phyloP scores from a whole-genome alignment of 116 monocot genomes.

The Iris pallida region DNA sequence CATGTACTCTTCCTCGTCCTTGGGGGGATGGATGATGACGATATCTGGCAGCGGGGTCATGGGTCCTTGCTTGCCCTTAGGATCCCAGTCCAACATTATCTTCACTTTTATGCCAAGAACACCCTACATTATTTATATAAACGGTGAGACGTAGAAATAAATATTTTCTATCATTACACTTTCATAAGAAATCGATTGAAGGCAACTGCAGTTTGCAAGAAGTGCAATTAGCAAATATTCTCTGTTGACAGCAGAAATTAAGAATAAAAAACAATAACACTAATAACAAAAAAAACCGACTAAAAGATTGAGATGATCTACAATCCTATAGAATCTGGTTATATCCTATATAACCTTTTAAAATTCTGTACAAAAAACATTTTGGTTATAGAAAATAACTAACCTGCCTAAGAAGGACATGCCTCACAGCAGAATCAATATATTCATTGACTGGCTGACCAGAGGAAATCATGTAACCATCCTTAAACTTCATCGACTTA shows the following conservation, averaged over 20 bases:
- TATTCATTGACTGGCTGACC: conserved; percentile 78
- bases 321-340: too few species aligned
- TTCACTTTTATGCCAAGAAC: conserved; percentile 80
- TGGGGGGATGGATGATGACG: conserved; percentile 63
- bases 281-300: too few species aligned
- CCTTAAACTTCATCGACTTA: conserved; percentile 85
- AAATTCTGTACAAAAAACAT: not conserved
- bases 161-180: too few species aligned
- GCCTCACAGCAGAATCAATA: conserved; percentile 73
- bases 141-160: not conserved
- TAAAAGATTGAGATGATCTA: too few species aligned
- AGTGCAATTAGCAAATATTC: too few species aligned
- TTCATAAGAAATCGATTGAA: too few species aligned
- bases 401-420: conserved; percentile 80
- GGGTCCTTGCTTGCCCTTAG: conserved; percentile 68
- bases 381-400: not conserved
- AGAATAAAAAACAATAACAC: too few species aligned
- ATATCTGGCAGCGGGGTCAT: conserved; percentile 62
- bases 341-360: too few species aligned
- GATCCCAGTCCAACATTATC: conserved; percentile 77
- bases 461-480: conserved; percentile 87
- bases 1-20: conserved; percentile 63
- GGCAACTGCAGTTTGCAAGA: too few species aligned
- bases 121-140: conserved; percentile 28
- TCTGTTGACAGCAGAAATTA: too few species aligned